Base-by-base conservation (phyloP, 257 asterid genomes). In the Striga asiatica region DNA sequence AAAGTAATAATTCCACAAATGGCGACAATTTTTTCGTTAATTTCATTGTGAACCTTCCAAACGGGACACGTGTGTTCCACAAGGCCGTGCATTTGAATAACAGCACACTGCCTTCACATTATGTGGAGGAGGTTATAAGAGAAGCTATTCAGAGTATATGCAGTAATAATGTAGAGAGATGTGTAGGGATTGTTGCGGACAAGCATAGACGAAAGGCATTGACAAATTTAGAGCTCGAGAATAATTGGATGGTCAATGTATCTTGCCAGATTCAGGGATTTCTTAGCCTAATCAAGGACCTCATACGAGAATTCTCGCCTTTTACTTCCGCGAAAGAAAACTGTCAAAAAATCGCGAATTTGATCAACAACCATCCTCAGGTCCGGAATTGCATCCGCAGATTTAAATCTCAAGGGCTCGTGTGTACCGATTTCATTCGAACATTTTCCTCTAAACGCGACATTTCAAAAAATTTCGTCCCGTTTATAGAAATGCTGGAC, bases 181-280 rank as follows among this genome's bases (percentile, higher is more conserved):
- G 99, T 64, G 93, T 80, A 0, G 99, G 99, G 8, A 76, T 92
- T 29, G 91, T 92, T 46, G 76, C 95, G 20, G 99, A 88, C 74
- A 92, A 73, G 85, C 84, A 77, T 39, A 92, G 82, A 66, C 68
- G 77, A 20, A 88, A 81, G 57, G 97, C 97, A 3, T 74, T 92
- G 70, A 74, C 69, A 72, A 78, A 70, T 70, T 60, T 92, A 31
- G 97, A 92, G 69, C 72, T 69, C 59, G 91, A 72, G 50, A 94
- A 92, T 65, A 85, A 71, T 14, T 88, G 99, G 97, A 88, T 92
- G 99, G 88, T 92, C 16, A 92, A 92, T 54, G 69, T 92, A 43
- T 77, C 78, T 62, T 92, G 99, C 64, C 97, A 88, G 65, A 67
- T 72, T 67, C 95, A 79, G 61, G 95, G 89, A 3, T 78, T 88